phyloP scores from a whole-genome alignment of 2,329 filamentous ascomycete species.

The Elsinoe necatrix region DNA sequence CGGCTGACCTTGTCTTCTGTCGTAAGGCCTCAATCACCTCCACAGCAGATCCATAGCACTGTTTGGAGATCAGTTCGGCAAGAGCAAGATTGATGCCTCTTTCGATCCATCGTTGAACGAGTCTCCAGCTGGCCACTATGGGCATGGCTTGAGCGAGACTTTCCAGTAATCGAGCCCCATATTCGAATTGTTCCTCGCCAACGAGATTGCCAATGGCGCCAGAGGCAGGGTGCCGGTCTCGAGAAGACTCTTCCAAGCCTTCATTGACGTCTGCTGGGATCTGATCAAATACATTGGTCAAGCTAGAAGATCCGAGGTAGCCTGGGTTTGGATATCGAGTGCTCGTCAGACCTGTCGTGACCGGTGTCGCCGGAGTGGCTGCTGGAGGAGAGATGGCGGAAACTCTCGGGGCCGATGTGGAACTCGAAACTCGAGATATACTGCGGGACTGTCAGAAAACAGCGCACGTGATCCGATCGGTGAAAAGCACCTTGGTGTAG shows the following conservation, averaged over 20 bases:
- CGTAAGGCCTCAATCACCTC: constrained; percentile 16
- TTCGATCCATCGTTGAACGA: constrained; percentile 23
- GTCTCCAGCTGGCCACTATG: constrained; percentile 18
- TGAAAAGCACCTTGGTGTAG: constrained; percentile 4
- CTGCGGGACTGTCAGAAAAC: not conserved
- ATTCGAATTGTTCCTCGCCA: constrained; percentile 20
- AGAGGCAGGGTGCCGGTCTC: not conserved
- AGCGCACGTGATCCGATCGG: not conserved
- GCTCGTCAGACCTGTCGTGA: constrained; percentile 15
- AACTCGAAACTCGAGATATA: constrained; percentile 12
- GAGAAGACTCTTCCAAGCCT: not conserved
- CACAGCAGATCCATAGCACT: constrained; percentile 22
- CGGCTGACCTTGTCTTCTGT: not conserved
- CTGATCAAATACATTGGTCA: constrained; percentile 28
- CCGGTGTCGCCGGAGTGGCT: constrained; percentile 15
- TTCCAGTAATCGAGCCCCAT: constrained; percentile 21
- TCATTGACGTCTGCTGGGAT: constrained; percentile 20
- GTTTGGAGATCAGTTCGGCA: constrained; percentile 21
- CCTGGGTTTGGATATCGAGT: constrained; percentile 29
- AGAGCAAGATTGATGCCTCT: constrained; percentile 25
- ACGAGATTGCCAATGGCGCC: not conserved
- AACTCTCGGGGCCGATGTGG: constrained; percentile 10
- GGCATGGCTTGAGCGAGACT: constrained; percentile 18
- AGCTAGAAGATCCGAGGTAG: constrained; percentile 28
- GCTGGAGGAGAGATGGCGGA: not conserved